Percentiles rank a stretch among this genome's conserved stretches.
Conservation (phyloP, 2,329 filamentous ascomycete species). For the Xylariales sp. region DNA sequence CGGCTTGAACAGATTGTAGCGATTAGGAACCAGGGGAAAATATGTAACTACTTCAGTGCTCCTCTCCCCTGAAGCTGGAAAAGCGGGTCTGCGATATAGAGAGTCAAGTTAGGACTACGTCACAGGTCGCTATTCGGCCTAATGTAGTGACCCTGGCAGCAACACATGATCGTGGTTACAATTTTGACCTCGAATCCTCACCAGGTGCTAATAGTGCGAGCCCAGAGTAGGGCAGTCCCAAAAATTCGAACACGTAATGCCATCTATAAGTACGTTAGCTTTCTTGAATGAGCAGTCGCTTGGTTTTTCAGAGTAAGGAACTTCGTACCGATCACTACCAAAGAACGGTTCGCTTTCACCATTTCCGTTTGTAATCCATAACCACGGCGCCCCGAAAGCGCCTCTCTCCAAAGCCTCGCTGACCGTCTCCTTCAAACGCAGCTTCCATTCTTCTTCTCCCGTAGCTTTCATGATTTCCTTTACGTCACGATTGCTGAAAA, state of each 20-base stretch:
- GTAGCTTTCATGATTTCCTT: conserved; percentile 50
- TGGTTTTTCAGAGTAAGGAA: background rate
- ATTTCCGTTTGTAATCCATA: conserved; percentile 57
- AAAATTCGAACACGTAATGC: conserved; percentile 62
- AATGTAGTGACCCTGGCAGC: too few species aligned
- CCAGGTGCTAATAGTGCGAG: too few species aligned
- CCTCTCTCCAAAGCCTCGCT: conserved; percentile 57
- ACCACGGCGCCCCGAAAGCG: conserved; percentile 75
- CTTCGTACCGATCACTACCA: conserved; percentile 66
- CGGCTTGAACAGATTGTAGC: too few species aligned
- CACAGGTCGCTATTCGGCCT: too few species aligned
- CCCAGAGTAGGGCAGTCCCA: conserved; percentile 60
- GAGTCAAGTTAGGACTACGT: too few species aligned
- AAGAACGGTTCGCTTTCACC: conserved; percentile 67
- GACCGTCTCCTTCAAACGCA: conserved; percentile 50
- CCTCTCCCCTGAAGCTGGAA: too few species aligned
- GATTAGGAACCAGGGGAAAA: too few species aligned
- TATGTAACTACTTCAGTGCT: too few species aligned
- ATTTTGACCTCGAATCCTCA: too few species aligned
- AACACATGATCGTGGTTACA: too few species aligned
- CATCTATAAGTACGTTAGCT: conserved; percentile 39
- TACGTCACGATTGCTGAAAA: conserved; percentile 51
- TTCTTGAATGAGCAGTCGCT: background rate
- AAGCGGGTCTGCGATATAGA: too few species aligned
- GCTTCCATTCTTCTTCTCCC: conserved; percentile 39